Base-by-base conservation (phyloP, 2,329 filamentous ascomycete species). In the Aureobasidium uvarum region DNA sequence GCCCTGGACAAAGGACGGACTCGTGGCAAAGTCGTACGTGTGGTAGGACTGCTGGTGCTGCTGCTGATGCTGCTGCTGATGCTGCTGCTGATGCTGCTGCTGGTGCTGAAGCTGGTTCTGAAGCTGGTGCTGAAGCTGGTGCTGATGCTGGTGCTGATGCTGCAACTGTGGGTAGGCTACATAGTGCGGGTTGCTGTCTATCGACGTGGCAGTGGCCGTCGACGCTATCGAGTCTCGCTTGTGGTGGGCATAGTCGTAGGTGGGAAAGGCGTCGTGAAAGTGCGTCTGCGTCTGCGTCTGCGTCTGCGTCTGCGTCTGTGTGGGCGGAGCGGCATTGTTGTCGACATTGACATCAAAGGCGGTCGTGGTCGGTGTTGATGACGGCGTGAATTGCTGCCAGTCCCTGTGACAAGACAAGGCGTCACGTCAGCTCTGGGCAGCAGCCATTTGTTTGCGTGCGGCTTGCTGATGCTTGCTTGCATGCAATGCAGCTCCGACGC, bases 191-290 rank as follows among this genome's bases (percentile, higher is more conserved):
- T 25, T 50, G 43, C 28, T 51, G 33, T 62, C 46, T 25, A 41
- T 20, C 20, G 45, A 50, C 13, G 58, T 28, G 23, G 46, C 43
- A 16, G 58, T 62, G 33, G 46, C 43, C 18, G 56, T 60, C 56
- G 58, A 62, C 14, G 60, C 60, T n/a, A 45, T 20, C 23, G 60
- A 63, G n/a, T 45, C 36, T 23, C 46, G 36, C 23, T 63, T 63
- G 31, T 62, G 67, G 41, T 66, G 33, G 38, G 38, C 46, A 52
- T 66, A 63, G 18, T 46, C 56, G 20, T 60, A 48, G 80, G 80
- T 36, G 80, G 51, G 76, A 74, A 81, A 82, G 68, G 81, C 81
- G 75, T 82, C 80, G 68, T 80, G 76, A 67, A 82, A 82, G 68
- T 82, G 79, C 6, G 56, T 36, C 43, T 59, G 28, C 28, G 28